Evolutionary conservation across 2,329 filamentous ascomycete genomes (phyloP).

Genomic region (Stemphylium beticola): DNA sequence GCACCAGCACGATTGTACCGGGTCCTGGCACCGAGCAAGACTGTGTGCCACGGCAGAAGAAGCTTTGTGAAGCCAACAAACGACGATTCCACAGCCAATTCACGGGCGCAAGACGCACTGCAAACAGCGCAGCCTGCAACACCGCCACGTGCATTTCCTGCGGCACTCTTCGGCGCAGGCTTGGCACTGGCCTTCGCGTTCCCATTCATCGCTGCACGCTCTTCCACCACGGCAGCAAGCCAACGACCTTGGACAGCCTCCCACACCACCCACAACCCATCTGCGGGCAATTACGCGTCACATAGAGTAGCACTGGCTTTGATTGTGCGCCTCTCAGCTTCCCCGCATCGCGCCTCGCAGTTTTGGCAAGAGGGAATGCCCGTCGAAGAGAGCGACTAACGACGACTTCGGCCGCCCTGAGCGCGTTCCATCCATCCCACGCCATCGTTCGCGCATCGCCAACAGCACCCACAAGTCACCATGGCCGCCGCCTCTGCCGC

Average conservation of each 20-base stretch:
- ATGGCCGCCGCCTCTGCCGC: conserved; percentile 43
- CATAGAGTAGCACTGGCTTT: background rate
- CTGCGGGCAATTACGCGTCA: conserved; percentile 22
- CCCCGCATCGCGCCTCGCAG: conserved; percentile 1
- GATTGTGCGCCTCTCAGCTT: background rate
- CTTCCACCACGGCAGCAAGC: conserved; percentile 25
- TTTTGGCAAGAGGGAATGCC: conserved; percentile 17
- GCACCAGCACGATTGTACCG: background rate
- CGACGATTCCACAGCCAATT: no score
- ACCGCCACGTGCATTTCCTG: background rate
- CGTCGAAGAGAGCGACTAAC: conserved; percentile 19
- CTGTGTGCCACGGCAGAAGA: no score
- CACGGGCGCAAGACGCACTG: no score
- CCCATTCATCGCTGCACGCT: conserved; percentile 32
- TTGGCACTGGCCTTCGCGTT: conserved; percentile 33
- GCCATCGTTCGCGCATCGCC: conserved; percentile 43
- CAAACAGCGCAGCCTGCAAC: no score
- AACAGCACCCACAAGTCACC: conserved; percentile 36
- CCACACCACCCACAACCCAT: conserved; percentile 18
- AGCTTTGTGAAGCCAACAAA: no score
- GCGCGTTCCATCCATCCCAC: conserved; percentile 43
- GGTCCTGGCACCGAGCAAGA: no score
- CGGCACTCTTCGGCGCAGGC: conserved; percentile 22
- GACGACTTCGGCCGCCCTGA: conserved; percentile 35
- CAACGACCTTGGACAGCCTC: conserved; percentile 25